Conservation (phyloP, 2,329 filamentous ascomycete species). For the Xylaria sp. region DNA sequence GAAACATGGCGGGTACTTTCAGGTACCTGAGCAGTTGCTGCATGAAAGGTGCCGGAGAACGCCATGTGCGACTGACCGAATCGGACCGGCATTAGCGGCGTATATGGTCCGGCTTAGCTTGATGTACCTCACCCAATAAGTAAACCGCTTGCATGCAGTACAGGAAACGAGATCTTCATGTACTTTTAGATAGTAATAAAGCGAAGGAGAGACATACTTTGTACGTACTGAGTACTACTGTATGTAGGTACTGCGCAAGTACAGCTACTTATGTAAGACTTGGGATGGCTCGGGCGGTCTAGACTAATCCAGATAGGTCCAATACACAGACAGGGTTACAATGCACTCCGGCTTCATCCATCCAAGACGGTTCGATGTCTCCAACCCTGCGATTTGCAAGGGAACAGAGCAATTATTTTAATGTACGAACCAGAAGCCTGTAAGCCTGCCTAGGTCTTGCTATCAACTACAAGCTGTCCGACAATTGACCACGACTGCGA, state of each 20-base stretch:
- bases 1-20: neutral
- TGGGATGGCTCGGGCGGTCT: neutral
- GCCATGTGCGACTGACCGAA: neutral
- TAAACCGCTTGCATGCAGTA: neutral
- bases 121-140: neutral
- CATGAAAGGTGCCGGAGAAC: neutral
- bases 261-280: neutral
- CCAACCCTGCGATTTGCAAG: slow-evolving; percentile 24
- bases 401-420: slow-evolving; percentile 9
- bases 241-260: neutral
- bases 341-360: slow-evolving; percentile 14
- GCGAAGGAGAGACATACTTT: no score
- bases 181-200: no score
- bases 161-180: neutral
- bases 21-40: no score
- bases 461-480: neutral
- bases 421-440: neutral
- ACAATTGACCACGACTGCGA: slow-evolving; percentile 1
- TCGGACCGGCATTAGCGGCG: neutral
- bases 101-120: neutral
- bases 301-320: neutral
- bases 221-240: neutral
- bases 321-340: neutral
- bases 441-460: neutral
- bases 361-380: slow-evolving; percentile 16